Percentiles rank a stretch among this genome's conserved stretches.
phyloP scores from a whole-genome alignment of 1,139 yeast species.

The Barnettozyma hawaiiensis region DNA sequence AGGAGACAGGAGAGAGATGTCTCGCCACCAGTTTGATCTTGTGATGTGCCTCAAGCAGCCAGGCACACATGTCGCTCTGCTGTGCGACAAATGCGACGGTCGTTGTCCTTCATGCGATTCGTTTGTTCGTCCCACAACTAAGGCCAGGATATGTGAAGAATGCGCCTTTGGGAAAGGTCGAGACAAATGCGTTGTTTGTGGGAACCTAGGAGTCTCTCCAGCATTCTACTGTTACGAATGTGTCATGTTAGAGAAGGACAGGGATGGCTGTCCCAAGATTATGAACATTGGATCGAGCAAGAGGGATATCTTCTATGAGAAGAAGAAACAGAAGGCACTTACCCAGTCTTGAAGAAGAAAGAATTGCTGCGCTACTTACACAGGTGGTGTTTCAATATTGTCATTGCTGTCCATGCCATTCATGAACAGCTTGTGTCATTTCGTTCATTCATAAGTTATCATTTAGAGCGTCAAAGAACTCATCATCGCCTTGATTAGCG shows the following conservation, averaged over 20 bases:
- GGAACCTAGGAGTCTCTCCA: slow-evolving; percentile 51
- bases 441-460: slow-evolving; percentile 4
- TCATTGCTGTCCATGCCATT: no score
- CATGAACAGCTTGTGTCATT: background rate
- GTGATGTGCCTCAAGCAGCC: slow-evolving; percentile 84
- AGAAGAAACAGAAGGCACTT: slow-evolving; percentile 32
- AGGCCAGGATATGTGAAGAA: slow-evolving; percentile 76
- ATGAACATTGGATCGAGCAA: slow-evolving; percentile 73
- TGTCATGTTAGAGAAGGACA: slow-evolving; percentile 67
- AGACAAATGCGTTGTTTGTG: slow-evolving; percentile 72
- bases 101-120: slow-evolving; percentile 91
- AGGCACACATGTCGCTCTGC: slow-evolving; percentile 61
- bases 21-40: slow-evolving; percentile 85
- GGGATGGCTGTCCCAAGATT: slow-evolving; percentile 92
- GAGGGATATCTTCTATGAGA: slow-evolving; percentile 63
- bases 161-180: slow-evolving; percentile 70
- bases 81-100: slow-evolving; percentile 88
- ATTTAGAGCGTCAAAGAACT: slow-evolving; percentile 7
- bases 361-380: no score
- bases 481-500: slow-evolving; percentile 6
- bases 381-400: no score
- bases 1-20: slow-evolving; percentile 48
- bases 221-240: slow-evolving; percentile 90
- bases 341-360: background rate
- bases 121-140: slow-evolving; percentile 66